Evolutionary conservation across 1,284 basidiomycete genomes (phyloP), one percentile per base, ranked within the genome.

Genomic region (Coniophora puteana): DNA sequence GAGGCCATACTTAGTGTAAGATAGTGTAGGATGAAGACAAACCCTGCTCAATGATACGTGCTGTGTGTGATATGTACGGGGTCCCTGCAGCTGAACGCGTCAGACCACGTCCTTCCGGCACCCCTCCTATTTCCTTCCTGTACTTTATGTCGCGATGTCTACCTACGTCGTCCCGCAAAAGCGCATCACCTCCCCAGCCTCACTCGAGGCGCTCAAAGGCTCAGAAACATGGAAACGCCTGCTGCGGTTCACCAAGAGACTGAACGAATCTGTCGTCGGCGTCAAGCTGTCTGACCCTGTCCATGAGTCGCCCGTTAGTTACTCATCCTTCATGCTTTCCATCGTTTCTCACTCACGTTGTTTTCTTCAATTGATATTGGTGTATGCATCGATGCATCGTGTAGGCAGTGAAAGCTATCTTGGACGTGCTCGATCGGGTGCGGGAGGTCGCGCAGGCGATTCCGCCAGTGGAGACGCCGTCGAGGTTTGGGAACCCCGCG

Each of bases 401-500:
- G 26, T 51, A 94, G 89, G 79, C 75, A 14, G 73, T 89, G 5
- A 51, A 61, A 38, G 71, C 78, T 5, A 64, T 93, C 6, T 55
- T 95, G 12, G 52, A 58, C 1, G 62, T 93, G 2, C 69, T 96
- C 3, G 76, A 85, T 35, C 58, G 65, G n/a, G 76, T 96, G 8
- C 79, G 90, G 57, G 56, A 68, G 29, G 67, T 87, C 23, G 88
- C 81, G 2, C 68, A 72, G 25, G 70, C 69, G 2, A 93, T 81
- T 0, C 95, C 95, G 3, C 83, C 94, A 0, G 82, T 95, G 17
- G 87, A 94, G 51, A 80, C 86, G 46, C 83, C 84, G 1, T 97
- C 93, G 32, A 72, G 96, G 20, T 99, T 99, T 55, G 96, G 95
- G 3, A 99, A 99, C 63, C 94, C 95, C 1, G 95, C 95, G 0